Conservation (phyloP, 163 green algal species). For the Trebouxia gelatinosa region DNA sequence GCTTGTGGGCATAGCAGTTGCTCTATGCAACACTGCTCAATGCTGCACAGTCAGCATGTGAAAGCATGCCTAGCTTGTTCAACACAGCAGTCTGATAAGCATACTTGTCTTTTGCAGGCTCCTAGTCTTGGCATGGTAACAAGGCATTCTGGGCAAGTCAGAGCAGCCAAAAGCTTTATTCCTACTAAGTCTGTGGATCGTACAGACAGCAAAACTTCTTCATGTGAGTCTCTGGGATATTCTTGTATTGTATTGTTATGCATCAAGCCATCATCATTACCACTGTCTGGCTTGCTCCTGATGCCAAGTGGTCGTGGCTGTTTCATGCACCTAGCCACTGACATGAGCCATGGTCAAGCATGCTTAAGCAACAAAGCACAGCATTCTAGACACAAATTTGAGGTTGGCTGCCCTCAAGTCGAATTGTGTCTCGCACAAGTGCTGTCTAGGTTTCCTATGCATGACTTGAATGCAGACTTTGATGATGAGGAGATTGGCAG, state of each 20-base stretch:
- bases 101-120: background rate
- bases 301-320: background rate
- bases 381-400: background rate
- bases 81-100: background rate
- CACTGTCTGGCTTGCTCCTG: background rate
- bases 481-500: slow-evolving; percentile 23
- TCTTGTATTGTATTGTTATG: background rate
- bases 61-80: background rate
- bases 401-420: background rate
- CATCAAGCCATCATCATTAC: background rate
- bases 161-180: no score
- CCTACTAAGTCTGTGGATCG: no score
- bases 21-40: background rate
- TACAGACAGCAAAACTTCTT: slow-evolving; percentile 14
- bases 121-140: background rate
- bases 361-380: background rate
- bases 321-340: background rate
- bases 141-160: background rate
- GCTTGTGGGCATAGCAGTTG: no score
- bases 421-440: no score
- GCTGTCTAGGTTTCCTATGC: no score
- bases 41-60: background rate
- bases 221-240: background rate
- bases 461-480: background rate
- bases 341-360: background rate